Base-by-base conservation (phyloP, 2,329 filamentous ascomycete genomes). In the Neurospora sp. region DNA sequence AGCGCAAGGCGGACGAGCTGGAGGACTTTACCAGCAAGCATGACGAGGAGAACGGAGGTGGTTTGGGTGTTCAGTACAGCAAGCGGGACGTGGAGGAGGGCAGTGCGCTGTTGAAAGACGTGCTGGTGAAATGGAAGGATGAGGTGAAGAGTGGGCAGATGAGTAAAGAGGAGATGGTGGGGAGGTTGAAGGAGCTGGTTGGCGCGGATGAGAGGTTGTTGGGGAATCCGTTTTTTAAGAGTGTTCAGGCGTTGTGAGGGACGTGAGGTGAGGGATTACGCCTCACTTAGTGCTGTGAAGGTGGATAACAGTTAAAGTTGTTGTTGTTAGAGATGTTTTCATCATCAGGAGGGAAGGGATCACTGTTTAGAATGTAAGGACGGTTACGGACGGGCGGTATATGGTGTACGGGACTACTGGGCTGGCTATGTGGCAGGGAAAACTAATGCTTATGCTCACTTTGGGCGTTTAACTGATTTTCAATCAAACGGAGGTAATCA, bases 1-100 rank as follows among this genome's bases (percentile, higher is more conserved):
- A 97, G 82, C 88, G 96, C 75, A 99, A 99, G 83, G 96, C 96
- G 0, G 96, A 98, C 79, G 96, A 99, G 84, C 85, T 99, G 41
- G 96, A 99, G 79, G 96, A 99, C 79, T 99, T 99, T 76, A 91
- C 92, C 0, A 87, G 87, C 67, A 94, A 93, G 81, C 89, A 92
- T 72, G 84, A 85, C 65, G 76, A 80, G 2, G 75, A 80, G 19
- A 62, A 62, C 8, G 52, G 52, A 3, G 77, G 81, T 1, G 77
- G 81, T 1, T 76, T 84, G 6, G 83, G 84, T 8, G 80, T 86
- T 62, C 82, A 87, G 74, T 93, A 92, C 78, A 91, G 87, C 73
- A 93, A 93, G 76, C 87, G 93, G 73, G 93, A 99, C 74, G 91
- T 98, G 0, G 93, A 97, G 75, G 88, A 95, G 78, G 96, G 96